phyloP scores from a whole-genome alignment of 2,329 filamentous ascomycete genomes.

The Dothiorella sarmentorum region DNA sequence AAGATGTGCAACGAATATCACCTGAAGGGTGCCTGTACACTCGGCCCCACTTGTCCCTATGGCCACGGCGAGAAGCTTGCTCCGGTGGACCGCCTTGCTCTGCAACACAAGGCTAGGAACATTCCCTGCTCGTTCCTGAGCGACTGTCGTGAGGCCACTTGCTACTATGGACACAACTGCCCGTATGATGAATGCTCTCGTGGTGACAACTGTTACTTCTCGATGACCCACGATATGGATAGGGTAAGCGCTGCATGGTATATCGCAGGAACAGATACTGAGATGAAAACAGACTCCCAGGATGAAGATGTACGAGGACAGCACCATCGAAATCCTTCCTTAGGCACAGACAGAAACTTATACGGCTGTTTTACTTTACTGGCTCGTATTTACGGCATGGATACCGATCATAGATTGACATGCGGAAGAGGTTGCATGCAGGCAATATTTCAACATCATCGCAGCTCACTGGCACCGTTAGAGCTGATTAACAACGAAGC shows the following conservation, averaged over 20 bases:
- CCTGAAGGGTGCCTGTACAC: slow-evolving; percentile 33
- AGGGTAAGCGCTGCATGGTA: too few species aligned
- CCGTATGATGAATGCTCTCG: slow-evolving; percentile 30
- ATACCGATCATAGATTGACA: background rate
- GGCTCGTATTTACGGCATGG: background rate
- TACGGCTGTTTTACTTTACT: background rate
- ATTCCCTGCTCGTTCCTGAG: slow-evolving; percentile 27
- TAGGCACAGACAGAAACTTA: background rate
- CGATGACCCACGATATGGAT: slow-evolving; percentile 32
- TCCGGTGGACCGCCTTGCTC: slow-evolving; percentile 31
- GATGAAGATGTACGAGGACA: slow-evolving; percentile 19
- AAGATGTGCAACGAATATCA: slow-evolving; percentile 40
- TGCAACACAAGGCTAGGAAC: slow-evolving; percentile 35
- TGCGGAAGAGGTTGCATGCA: background rate
- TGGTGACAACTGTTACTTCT: slow-evolving; percentile 31
- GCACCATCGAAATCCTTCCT: slow-evolving; percentile 16
- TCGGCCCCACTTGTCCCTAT: slow-evolving; percentile 34
- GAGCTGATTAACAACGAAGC: background rate
- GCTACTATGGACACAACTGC: slow-evolving; percentile 34
- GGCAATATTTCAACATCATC: background rate
- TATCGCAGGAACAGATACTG: too few species aligned
- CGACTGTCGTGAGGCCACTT: slow-evolving; percentile 31
- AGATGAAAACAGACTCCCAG: background rate
- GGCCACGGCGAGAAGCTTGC: slow-evolving; percentile 32
- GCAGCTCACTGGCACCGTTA: background rate